Evolutionary conservation across 441 rosid species (phyloP), one percentile per base, ranked within the genome.

Genomic region (Euphorbia schlechtendalii): DNA sequence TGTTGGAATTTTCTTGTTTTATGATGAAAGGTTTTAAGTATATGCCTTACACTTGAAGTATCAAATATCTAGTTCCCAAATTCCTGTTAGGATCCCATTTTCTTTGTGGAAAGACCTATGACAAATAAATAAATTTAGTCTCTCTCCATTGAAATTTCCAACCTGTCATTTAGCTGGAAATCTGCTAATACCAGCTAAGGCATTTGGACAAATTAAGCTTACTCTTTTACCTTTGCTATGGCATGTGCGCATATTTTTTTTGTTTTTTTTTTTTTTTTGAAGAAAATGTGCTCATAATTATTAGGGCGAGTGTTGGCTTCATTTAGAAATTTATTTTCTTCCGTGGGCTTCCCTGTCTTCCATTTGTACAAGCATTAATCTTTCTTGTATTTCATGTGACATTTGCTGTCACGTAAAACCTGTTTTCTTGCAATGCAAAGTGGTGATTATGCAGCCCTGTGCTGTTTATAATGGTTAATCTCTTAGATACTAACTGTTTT

Each of bases 151-250:
- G 30, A 66, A 65, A 43, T 61, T 18, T 67, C 63, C 67, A 24
- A 28, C 73, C 59, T 55, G 60, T 65, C 54, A 34, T 56, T 12
- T 64, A 59, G 75, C 75, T 73, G 80, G 71, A 70, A 70, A 57
- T 71, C 59, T 65, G 60, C 66, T 40, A 40, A 21, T 56, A 66
- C 59, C 67, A 46, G 65, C 63, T 74, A 68, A 49, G 57, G 63
- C 69, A 20, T 66, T 53, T 71, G 64, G 69, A 67, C 22, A 25
- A 56, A 68, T 56, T 65, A 34, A 59, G 53, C 2, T 70, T 20
- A 48, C 61, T 22, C 66, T 70, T 62, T 65, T 5, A 56, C 40
- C 34, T 61, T 18, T 36, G 30, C 53, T 28, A 20, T 56, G 64
- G 59, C 27, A 4, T 13, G 5, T 64, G 66, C 60, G 55, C 14